phyloP scores from a whole-genome alignment of 2,329 filamentous ascomycete genomes.

The Calonectria naviculata region DNA sequence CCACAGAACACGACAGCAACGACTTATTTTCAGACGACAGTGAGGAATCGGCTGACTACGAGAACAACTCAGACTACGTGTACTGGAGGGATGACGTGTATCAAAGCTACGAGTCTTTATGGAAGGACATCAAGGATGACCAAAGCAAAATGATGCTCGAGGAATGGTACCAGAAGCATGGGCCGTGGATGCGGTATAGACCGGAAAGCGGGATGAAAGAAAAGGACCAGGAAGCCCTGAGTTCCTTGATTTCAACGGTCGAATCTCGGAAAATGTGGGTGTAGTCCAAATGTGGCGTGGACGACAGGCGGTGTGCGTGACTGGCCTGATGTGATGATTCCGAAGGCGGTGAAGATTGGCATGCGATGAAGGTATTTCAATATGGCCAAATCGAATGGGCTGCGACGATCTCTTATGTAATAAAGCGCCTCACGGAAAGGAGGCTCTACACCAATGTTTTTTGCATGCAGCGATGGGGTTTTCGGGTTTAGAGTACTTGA shows the following conservation, averaged over 20 bases:
- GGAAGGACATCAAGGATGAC: background rate
- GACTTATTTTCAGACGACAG: background rate
- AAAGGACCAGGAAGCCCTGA: background rate
- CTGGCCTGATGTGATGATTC: constrained; percentile 2
- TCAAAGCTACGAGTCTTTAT: background rate
- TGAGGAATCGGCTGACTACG: background rate
- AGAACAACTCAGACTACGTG: background rate
- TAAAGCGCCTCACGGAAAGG: background rate
- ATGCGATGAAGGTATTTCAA: background rate
- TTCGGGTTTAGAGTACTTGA: too few relatives aligned
- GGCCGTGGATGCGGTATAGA: background rate
- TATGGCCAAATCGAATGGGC: background rate
- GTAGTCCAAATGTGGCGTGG: background rate
- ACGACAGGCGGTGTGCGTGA: background rate
- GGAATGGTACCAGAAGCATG: background rate
- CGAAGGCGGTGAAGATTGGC: background rate
- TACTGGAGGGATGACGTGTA: background rate
- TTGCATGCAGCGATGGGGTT: too few relatives aligned
- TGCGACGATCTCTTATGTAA: background rate
- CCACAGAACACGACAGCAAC: background rate
- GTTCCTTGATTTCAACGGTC: background rate
- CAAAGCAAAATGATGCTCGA: background rate
- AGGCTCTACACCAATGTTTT: too few relatives aligned
- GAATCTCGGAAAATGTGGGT: background rate
- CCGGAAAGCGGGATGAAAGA: background rate